Evolutionary conservation across 192 early-diverging fungal genomes (phyloP).

Genomic region (Coemansia sp.): DNA sequence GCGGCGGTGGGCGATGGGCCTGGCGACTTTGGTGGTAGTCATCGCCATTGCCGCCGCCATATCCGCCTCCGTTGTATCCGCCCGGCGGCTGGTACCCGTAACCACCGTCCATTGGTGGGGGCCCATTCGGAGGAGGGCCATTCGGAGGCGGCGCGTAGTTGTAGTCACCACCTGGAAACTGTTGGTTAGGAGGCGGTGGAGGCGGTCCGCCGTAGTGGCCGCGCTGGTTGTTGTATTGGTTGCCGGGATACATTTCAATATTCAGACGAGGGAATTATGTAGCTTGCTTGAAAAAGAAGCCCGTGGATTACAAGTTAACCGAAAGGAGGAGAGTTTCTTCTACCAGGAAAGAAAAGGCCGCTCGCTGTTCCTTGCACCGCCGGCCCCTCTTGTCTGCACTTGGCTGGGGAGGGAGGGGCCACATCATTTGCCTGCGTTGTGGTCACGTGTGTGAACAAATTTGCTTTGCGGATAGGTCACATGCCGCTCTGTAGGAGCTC

Average conservation of each 20-base stretch:
- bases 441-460: background rate
- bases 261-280: background rate
- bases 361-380: background rate
- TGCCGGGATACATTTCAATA: slow-evolving; percentile 37
- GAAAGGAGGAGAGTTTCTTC: slow-evolving; percentile 4
- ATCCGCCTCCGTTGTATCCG: slow-evolving; percentile 5
- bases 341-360: background rate
- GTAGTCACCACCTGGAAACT: slow-evolving; percentile 12
- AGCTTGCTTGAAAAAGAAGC: background rate
- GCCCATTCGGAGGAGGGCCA: slow-evolving; percentile 16
- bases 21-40: slow-evolving; percentile 12
- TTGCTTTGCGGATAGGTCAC: background rate
- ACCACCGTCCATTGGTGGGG: slow-evolving; percentile 10
- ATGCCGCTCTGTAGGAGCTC: background rate
- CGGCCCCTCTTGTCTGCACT: background rate
- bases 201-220: slow-evolving; percentile 10
- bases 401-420: background rate
- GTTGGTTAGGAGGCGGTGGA: background rate
- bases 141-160: slow-evolving; percentile 23
- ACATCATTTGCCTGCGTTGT: too few relatives aligned
- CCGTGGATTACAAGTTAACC: background rate
- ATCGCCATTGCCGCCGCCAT: slow-evolving; percentile 2
- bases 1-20: slow-evolving; percentile 9
- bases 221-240: slow-evolving; percentile 27
- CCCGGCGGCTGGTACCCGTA: slow-evolving; percentile 8